These are phyloP conservation scores for Strombidium stylifer DNA, from an alignment of 73 alveolate species.

Conservation along the genomic window DNA sequence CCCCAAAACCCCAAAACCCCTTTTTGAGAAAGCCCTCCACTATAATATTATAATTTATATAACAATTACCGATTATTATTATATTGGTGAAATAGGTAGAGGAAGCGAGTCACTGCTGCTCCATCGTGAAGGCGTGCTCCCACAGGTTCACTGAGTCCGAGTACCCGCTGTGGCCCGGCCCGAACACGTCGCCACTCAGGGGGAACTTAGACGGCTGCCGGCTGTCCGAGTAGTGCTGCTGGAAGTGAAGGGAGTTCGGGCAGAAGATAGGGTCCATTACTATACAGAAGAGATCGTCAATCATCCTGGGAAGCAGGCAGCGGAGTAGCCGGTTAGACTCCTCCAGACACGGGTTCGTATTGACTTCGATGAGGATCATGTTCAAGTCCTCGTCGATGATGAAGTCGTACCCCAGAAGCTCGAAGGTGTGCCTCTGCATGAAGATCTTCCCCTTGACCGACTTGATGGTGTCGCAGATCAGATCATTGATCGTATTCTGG, in stretches of 20 bases:
- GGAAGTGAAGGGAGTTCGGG: too few species aligned
- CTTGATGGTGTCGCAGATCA: too few species aligned
- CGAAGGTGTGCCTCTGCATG: constrained; percentile 71
- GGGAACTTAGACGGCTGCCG: too few species aligned
- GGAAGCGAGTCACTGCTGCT: not conserved
- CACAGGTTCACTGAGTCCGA: constrained; percentile 16
- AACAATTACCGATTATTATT: too few species aligned
- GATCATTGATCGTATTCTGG: too few species aligned
- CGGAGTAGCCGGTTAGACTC: constrained; percentile 50
- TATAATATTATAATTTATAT: too few species aligned
- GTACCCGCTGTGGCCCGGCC: too few species aligned
- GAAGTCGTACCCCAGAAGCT: constrained; percentile 68
- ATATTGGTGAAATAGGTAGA: not conserved
- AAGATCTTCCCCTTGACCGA: too few species aligned
- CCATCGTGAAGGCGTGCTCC: constrained; percentile 8
- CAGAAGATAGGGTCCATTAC: constrained; percentile 64
- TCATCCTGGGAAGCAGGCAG: constrained; percentile 55
- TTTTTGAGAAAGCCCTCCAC: too few species aligned
- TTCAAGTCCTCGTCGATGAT: constrained; percentile 62
- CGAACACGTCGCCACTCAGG: too few species aligned
- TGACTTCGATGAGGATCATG: constrained; percentile 60
- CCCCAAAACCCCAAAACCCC: too few species aligned
- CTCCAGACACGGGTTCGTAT: constrained; percentile 70
- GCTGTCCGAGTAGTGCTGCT: too few species aligned
- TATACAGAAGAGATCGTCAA: constrained; percentile 59